Evolutionary conservation across 2,329 filamentous ascomycete genomes (phyloP), one percentile per base, ranked within the genome.

Genomic region (Venturia aucupariae): DNA sequence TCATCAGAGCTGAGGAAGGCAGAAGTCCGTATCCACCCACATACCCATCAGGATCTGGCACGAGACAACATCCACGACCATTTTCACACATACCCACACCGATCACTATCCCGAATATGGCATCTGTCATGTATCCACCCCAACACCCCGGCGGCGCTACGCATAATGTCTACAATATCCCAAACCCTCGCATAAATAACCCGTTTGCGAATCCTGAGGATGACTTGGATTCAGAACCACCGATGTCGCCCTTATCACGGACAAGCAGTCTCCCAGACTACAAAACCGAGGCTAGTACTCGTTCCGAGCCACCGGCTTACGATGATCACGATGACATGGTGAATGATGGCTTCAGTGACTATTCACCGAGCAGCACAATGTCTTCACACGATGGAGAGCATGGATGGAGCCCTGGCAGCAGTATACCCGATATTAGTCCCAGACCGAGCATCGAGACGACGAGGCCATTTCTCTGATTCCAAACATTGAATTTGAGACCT

Each of bases 191-290:
- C 6, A 59, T 15, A 19, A 17, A 57, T 71, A 73, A 5, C 71
- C 74, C 1, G 66, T 72, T 1, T 19, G 30, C 61, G 35, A 13
- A 24, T 19, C 27, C 61, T 17, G 27, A 60, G 22, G 27, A 44
- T n/a, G n/a, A 48, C 2, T 39, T 48, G 19, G 39, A 60, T 8
- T 24, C 62, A 15, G 35, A 63, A 24, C 19, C 41, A 30, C 35
- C 32, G 3, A 32, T 55, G 39, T 32, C 65, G 60, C 65, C 65
- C 6, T 41, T 65, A n/a, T 75, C 74, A 3, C 71, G 74, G n/a
- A 76, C 75, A 32, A 72, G 71, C 64, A 76, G 73, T 54, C 70
- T 80, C 4, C 79, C 79, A 5, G 78, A 76, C 64, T 81, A 81
- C 68, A 74, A 74, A 30, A 79, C 77, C 0, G 75, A 51, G 68